Evolutionary conservation across 805 yeast species (phyloP), one percentile per base, ranked within the genome.

Genomic region (Blastobotrys parvus): DNA sequence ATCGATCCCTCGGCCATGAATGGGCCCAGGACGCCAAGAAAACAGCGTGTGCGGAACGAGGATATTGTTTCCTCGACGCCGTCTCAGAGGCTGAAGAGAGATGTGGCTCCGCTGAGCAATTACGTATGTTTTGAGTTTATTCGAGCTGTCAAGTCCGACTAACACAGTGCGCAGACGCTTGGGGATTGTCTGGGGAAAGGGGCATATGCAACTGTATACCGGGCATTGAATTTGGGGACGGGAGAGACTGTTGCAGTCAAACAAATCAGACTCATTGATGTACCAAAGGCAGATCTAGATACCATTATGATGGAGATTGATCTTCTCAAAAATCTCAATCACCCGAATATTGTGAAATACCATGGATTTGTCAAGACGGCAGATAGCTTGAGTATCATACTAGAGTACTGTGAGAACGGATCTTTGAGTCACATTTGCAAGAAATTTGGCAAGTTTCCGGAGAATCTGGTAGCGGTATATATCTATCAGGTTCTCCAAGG

Each of bases 141-240:
- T 7, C 18, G 8, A n/a, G 8, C 22, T n/a, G n/a, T 16, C n/a
- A 4, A 5, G 19, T 15, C 15, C 5, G 29, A n/a, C n/a, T 31
- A 15, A 17, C 11, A 10, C 20, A 8, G 19, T 18, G 35, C 10
- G 5, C 30, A 39, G 22, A 31, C 30, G 8, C 42, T 68, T 15
- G 72, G 72, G 38, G 82, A 78, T 38, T 72, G 81, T 30, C 68
- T 92, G 2, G 98, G 97, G 2, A 75, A 75, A 46, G 98, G 98
- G 1, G 97, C 97, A 0, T 88, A 78, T 59, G 97, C 97, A 1
- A 75, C 76, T 32, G 97, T 90, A 3, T 88, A 80, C 61, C 72
- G 75, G 45, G 95, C 90, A 0, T 64, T 78, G 22, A 83, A 87
- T 53, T 62, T 72, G 46, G 68, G 66, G 42, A 82, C 89, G 0